Conservation (phyloP, 106 monocot species). For the Dioscorea dumetorum region DNA sequence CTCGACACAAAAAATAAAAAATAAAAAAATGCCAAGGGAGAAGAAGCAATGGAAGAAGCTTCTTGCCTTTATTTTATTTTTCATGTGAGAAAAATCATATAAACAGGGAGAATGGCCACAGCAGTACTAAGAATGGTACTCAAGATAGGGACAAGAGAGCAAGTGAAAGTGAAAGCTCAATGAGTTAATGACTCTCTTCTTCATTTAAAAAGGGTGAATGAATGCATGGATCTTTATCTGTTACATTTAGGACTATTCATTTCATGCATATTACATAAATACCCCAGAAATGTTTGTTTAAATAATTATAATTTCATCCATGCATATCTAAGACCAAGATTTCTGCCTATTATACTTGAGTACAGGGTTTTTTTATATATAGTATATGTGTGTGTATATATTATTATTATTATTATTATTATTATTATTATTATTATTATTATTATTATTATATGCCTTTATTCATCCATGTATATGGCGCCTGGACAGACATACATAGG, state of each 20-base stretch:
- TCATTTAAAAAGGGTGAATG: background rate
- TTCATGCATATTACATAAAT: background rate
- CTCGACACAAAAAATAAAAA: too few species aligned
- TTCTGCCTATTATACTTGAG: too few species aligned
- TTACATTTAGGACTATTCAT: background rate
- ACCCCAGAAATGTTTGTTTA: background rate
- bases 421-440: too few species aligned
- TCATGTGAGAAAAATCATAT: background rate
- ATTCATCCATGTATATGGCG: too few species aligned
- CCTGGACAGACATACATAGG: too few species aligned
- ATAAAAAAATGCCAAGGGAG: constrained; percentile 1
- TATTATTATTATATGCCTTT: too few species aligned
- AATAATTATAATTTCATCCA: too few species aligned
- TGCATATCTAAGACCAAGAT: too few species aligned
- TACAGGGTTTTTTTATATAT: too few species aligned
- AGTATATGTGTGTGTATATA: too few species aligned
- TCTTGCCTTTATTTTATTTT: background rate
- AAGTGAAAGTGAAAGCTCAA: constrained; percentile 2
- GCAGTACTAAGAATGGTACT: background rate
- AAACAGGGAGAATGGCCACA: background rate
- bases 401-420: too few species aligned
- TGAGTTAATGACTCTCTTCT: background rate
- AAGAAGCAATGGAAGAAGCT: background rate
- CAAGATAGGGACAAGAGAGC: background rate
- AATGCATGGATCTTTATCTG: background rate